Evolutionary conservation across 192 early-diverging fungal genomes (phyloP), one percentile per base, ranked within the genome.

Genomic region (Coemansia aciculifera): DNA sequence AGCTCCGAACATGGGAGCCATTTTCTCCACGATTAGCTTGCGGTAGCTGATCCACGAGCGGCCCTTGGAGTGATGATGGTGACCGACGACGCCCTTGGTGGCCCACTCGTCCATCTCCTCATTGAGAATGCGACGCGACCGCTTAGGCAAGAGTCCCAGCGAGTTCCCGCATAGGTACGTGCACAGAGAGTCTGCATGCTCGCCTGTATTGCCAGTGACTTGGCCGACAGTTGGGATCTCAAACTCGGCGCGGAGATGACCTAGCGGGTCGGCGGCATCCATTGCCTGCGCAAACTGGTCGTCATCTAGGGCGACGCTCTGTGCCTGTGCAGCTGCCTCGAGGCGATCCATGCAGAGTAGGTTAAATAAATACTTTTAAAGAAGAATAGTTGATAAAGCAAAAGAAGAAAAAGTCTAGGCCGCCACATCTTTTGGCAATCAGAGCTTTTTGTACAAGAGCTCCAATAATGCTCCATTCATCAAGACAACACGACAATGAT

Each of bases 101-200:
- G 86, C 89, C 97, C 97, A 99, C 39, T 91, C 89, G 49, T 96
- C 89, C 65, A 99, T 79, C 74, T 99, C 97, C 79, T 99, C 88
- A 48, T 84, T 86, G n/a, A 99, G 71, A 6, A 90, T 74, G 10
- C 79, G 77, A 21, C 85, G 75, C 1, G 92, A 86, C 12, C 83
- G 74, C 42, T 85, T 87, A 37, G 97, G 95, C 74, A 91, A 85
- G 66, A 98, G 84, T 5, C 97, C 95, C 12, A 99, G 86, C 8
- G 95, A 97, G 84, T 99, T 98, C 24, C 97, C 97, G 76, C 94
- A 93, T 54, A 99, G 83, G 75, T 99, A 99, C 12, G 89, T 81
- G 49, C 84, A 87, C 21, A 17, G 80, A 78, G 27, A 85, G 71
- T 7, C 37, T 34, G 40, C 15, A 4, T 54, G 40, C 5, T 31